phyloP scores from a whole-genome alignment of 495 filamentous ascomycete species.

The Tuber aestivum region DNA sequence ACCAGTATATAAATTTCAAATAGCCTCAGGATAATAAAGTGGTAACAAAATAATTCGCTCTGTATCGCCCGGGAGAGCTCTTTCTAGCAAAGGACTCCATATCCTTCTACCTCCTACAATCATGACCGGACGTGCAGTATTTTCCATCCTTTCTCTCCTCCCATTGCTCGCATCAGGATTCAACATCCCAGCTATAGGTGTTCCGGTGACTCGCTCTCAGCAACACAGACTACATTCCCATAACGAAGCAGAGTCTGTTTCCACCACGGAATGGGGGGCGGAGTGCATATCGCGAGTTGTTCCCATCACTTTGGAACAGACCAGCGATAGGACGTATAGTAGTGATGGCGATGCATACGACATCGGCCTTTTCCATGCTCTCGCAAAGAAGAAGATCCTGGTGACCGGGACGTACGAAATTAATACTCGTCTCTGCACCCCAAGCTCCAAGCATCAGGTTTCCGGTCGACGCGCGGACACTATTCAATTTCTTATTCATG shows the following conservation, averaged over 20 bases:
- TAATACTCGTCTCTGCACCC: constrained; percentile 9
- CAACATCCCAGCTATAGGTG: neutral
- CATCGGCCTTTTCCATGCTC: constrained; percentile 11
- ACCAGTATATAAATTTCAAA: neutral
- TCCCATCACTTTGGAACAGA: constrained; percentile 13
- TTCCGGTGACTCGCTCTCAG: neutral
- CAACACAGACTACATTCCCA: neutral
- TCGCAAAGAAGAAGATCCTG: constrained; percentile 13
- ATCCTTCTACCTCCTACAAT: neutral
- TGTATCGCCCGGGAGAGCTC: neutral
- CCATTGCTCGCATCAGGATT: constrained; percentile 5
- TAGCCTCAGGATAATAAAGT: neutral
- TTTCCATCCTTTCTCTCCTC: constrained; percentile 7
- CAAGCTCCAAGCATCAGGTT: constrained; percentile 3
- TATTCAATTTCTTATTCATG: constrained; percentile 34
- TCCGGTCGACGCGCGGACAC: constrained; percentile 20
- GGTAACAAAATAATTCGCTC: neutral
- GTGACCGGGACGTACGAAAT: constrained; percentile 16
- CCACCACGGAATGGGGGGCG: constrained; percentile 1
- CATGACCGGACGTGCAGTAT: constrained; percentile 1
- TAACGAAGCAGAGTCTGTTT: neutral
- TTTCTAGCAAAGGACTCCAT: neutral
- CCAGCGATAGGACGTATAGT: constrained; percentile 13
- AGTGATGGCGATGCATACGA: constrained; percentile 5
- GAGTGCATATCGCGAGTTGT: constrained; percentile 16